Evolutionary conservation across 2,329 filamentous ascomycete species (phyloP).

Genomic region (Fusarium sp.): DNA sequence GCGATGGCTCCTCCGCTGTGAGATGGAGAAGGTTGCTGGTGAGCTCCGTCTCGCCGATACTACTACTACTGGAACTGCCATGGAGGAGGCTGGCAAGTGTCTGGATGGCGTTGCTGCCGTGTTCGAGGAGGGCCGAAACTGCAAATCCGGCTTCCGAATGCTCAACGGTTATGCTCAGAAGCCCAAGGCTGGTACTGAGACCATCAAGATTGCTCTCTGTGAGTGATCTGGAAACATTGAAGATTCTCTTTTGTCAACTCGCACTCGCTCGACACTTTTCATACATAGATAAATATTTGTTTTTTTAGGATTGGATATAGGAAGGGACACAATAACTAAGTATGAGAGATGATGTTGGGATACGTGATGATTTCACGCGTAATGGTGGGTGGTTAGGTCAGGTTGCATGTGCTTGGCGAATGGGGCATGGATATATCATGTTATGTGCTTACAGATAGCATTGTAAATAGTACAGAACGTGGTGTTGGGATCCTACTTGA

Average conservation of each 20-base stretch:
- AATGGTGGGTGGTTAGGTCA: conserved; percentile 16
- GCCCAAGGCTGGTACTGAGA: conserved; percentile 54
- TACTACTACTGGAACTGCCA: conserved; percentile 59
- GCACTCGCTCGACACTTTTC: conserved; percentile 14
- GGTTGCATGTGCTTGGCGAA: conserved; percentile 34
- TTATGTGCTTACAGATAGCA: conserved; percentile 34
- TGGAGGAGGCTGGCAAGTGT: conserved; percentile 66
- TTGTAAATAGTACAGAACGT: conserved; percentile 32
- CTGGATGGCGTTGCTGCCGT: conserved; percentile 68
- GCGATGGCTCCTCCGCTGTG: conserved; percentile 90
- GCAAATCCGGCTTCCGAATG: conserved; percentile 68
- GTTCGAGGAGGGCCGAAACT: conserved; percentile 69
- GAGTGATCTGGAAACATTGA: conserved; percentile 27
- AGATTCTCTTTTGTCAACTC: conserved; percentile 37
- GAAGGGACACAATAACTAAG: conserved; percentile 22
- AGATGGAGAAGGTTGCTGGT: conserved; percentile 80
- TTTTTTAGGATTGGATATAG: conserved; percentile 6
- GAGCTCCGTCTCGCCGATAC: conserved; percentile 66
- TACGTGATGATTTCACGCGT: conserved; percentile 30
- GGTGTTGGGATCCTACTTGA: conserved; percentile 22
- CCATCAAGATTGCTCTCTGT: conserved; percentile 51
- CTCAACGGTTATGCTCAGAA: conserved; percentile 72
- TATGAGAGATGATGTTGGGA: conserved; percentile 28
- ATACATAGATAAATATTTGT: conserved; percentile 23
- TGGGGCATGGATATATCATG: conserved; percentile 36